Conservation (phyloP, 257 asterid genomes). For the Fraxinus excelsior region DNA sequence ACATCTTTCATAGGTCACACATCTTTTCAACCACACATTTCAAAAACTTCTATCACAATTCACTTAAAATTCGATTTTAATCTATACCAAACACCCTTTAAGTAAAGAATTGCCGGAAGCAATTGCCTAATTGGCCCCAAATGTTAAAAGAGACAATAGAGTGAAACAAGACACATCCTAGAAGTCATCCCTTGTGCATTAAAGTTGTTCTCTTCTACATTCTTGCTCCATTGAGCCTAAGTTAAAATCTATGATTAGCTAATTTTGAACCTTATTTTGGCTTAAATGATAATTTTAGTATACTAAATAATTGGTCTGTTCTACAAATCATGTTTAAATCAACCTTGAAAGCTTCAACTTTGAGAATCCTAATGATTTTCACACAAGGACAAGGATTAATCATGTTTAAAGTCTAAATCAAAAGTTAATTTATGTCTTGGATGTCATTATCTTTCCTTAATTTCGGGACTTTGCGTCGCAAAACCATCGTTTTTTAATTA, state of each 20-base stretch:
- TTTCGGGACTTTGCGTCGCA: slow-evolving; percentile 46
- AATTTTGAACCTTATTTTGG: slow-evolving; percentile 29
- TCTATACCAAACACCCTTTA: too few species aligned
- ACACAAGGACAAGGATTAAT: slow-evolving; percentile 1
- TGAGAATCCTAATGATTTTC: slow-evolving; percentile 13
- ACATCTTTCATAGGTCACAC: too few species aligned
- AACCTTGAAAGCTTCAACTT: background rate
- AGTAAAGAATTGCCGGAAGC: too few species aligned
- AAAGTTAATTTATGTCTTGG: slow-evolving; percentile 52
- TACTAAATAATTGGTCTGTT: slow-evolving; percentile 8
- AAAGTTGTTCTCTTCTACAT: background rate
- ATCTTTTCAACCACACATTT: too few species aligned
- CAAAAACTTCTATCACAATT: too few species aligned
- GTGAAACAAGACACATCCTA: background rate
- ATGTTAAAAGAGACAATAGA: too few species aligned
- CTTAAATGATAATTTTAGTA: slow-evolving; percentile 17
- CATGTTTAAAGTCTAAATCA: slow-evolving; percentile 31
- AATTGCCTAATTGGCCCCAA: too few species aligned
- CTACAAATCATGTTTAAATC: background rate
- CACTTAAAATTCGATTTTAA: too few species aligned
- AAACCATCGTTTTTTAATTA: slow-evolving; percentile 23
- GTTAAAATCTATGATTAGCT: background rate
- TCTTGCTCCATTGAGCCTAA: background rate
- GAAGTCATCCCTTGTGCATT: background rate
- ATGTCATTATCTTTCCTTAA: slow-evolving; percentile 50